Percentiles rank a stretch among this genome's conserved stretches.
Conservation (phyloP, 225 moss, liverwort and hornwort genomes). For the Polytrichum formosum region DNA sequence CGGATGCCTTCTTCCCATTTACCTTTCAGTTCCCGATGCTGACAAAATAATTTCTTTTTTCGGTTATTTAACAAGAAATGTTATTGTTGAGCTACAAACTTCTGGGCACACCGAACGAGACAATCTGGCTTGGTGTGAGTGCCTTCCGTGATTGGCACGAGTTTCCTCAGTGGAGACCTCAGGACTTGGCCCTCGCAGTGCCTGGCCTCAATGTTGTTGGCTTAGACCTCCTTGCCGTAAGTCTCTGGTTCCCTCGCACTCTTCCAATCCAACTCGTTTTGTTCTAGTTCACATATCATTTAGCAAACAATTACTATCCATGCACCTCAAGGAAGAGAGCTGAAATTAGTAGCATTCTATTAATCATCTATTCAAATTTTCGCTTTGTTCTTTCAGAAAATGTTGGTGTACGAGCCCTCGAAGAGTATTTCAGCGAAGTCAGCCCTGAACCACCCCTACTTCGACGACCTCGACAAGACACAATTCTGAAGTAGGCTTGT, state of each 20-base stretch:
- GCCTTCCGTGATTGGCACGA: slow-evolving; percentile 68
- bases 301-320: too few species aligned
- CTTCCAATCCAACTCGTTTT: neutral
- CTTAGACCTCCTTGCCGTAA: slow-evolving; percentile 55
- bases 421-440: slow-evolving; percentile 56
- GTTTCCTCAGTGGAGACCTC: slow-evolving; percentile 62
- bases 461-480: slow-evolving; percentile 42
- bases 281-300: neutral
- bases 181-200: slow-evolving; percentile 45
- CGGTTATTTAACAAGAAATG: too few species aligned
- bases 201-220: slow-evolving; percentile 40
- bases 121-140: slow-evolving; percentile 59
- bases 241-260: neutral
- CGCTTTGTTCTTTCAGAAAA: slow-evolving; percentile 27
- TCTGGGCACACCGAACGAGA: slow-evolving; percentile 57
- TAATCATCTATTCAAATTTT: neutral
- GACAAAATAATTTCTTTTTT: neutral
- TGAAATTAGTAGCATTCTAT: neutral
- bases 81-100: slow-evolving; percentile 14
- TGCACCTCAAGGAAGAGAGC: neutral
- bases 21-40: neutral
- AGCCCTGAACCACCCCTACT: slow-evolving; percentile 46
- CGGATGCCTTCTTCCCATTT: neutral
- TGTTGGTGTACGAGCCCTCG: slow-evolving; percentile 46
- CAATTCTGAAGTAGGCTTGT: slow-evolving; percentile 1